Evolutionary conservation across 306 rosid genomes (phyloP), one percentile per base, ranked within the genome.

Genomic region (Cicer pinnatifidum): DNA sequence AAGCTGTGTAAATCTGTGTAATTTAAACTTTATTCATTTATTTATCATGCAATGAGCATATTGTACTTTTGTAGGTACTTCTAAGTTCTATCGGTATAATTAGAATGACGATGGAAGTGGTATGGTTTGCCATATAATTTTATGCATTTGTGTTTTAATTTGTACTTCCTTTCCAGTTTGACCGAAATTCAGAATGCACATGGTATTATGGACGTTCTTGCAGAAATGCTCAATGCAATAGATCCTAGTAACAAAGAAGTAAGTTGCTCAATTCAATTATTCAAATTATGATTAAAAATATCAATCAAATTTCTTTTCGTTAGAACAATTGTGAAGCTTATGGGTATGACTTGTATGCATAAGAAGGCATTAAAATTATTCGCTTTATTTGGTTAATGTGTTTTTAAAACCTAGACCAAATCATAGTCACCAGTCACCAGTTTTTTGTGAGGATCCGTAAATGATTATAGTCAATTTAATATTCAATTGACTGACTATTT

Each of bases 121-220:
- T 60, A 76, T 6, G 28, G 40, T 53, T 54, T 57, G 4, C 75
- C 15, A 45, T 68, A 43, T 63, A 44, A 39, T 66, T 57, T 67
- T 56, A 8, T 69, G 66, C 45, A 7, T 37, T 50, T 61, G 35
- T 75, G 11, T 62, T 86, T 76, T 47, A 67, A 82, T 78, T 37
- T 15, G 70, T 71, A 13, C 12, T 75, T 81, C 50, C 37, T 83
- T 81, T 51, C 46, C 85, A 94, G 99, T 82, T 73, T 91, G 88
- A 80, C 90, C 0, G 97, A 94, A 94, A 87, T 94, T 82, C 98
- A 94, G 86, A 94, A 94, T 87, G 98, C 96, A 62, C 90, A 94
- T 60, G 98, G 98, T 57, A 88, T 94, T 81, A 88, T 91, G 98
- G 98, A 94, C 70, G 97, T 94, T 77, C 92, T 94, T 65, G 75